A percentile compares a stretch with the other conserved stretches of the same genome.
These are phyloP conservation scores for Botryotinia globosa DNA, from an alignment of 2,329 filamentous ascomycete genomes.

Conservation along the genomic window DNA sequence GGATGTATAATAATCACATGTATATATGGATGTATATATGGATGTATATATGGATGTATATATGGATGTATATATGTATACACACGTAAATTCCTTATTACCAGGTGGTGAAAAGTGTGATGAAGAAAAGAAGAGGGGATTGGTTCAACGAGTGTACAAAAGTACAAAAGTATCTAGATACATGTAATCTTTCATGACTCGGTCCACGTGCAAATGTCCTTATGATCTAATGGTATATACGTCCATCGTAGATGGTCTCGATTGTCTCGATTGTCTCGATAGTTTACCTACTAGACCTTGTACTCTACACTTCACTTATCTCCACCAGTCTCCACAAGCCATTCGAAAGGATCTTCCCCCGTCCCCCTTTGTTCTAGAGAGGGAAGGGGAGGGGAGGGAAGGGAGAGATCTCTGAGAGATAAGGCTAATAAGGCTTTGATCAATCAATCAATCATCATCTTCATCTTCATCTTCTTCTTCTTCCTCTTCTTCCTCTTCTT, in stretches of 20 bases:
- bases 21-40: background rate
- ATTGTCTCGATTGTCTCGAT: background rate
- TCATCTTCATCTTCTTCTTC: too few relatives aligned
- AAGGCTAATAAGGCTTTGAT: background rate
- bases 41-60: too few relatives aligned
- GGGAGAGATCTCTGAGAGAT: too few relatives aligned
- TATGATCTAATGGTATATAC: background rate
- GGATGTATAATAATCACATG: background rate
- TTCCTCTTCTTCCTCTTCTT: background rate
- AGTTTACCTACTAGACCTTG: background rate
- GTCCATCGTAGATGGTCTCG: background rate
- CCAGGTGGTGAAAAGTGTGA: background rate
- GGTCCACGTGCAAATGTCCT: background rate
- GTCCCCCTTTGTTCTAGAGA: conserved; percentile 2
- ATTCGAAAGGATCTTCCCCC: background rate
- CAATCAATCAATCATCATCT: too few relatives aligned
- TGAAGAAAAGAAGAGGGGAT: background rate
- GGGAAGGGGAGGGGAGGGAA: too few relatives aligned
- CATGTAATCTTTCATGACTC: background rate
- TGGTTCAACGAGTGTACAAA: background rate
- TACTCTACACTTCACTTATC: background rate
- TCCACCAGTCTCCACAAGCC: conserved; percentile 5
- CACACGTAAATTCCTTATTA: background rate
- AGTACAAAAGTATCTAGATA: background rate
- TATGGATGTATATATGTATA: background rate